Evolutionary conservation across 1,284 basidiomycete genomes (phyloP), one percentile per base, ranked within the genome.

Genomic region (Fomitiporia mediterranea): DNA sequence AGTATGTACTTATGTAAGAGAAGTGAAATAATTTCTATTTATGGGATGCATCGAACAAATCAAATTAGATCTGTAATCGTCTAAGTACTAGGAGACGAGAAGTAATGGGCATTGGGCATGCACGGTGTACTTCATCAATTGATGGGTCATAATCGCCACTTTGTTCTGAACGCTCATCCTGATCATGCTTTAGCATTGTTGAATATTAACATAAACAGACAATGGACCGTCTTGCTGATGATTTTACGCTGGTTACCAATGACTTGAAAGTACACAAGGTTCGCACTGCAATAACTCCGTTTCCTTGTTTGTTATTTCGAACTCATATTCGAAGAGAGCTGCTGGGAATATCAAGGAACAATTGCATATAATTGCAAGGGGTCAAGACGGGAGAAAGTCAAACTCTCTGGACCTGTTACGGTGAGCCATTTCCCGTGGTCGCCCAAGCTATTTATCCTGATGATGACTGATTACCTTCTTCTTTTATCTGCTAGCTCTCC

Each of bases 261-360:
- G 51, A 43, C 6, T 39, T 58, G 27, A 55, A 51, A 34, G 52
- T 54, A 21, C 52, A 58, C 43, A 58, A 58, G 34, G 52, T 58
- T n/a, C 5, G 39, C 17, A 32, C n/a, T 11, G 43, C 32, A 34
- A 34, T 27, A 21, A 44, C 11, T 27, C n/a, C 2, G 4, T 25
- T 27, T 1, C 2, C 15, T 47, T 38, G 4, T 38, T 51, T 17
- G 38, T 38, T 49, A 49, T 40, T 15, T 17, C 11, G 15, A 23
- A 15, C 9, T 21, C 8, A n/a, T 9, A 3, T 27, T 38, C 17
- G 13, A 13, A 58, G 57, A 58, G 52, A 25, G 32, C 53, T 2
- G 57, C 57, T 34, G 46, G 21, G 7, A 59, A 59, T 39, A 49
- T 59, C 53, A 51, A 51, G 30, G 57, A 59, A 13, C 57, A 59